Evolutionary conservation across 2,329 filamentous ascomycete species (phyloP).

Genomic region (Dothiorella sarmentorum): DNA sequence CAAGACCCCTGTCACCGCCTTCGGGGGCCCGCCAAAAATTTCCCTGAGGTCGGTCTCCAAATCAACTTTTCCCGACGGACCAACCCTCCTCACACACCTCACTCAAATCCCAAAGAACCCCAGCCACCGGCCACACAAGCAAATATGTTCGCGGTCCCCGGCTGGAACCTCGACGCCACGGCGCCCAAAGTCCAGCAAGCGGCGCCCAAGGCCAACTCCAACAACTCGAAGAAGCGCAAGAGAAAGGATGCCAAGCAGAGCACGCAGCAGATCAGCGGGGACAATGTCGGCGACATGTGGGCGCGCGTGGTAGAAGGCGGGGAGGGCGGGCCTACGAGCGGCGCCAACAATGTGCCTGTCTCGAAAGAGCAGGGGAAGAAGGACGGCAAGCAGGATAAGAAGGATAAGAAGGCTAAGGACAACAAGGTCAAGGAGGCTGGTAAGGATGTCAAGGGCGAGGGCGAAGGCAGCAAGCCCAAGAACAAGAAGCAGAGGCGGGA

Average conservation of each 20-base stretch:
- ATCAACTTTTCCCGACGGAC: no score
- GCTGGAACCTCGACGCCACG: constrained; percentile 81
- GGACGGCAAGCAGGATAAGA: constrained; percentile 23
- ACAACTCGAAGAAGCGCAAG: constrained; percentile 43
- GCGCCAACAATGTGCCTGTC: no score
- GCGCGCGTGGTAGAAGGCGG: constrained; percentile 70
- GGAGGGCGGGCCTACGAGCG: constrained; percentile 34
- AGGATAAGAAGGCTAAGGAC: constrained; percentile 22
- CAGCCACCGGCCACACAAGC: constrained; percentile 22
- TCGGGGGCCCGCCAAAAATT: background rate
- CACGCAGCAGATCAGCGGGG: constrained; percentile 55
- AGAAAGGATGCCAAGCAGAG: constrained; percentile 59
- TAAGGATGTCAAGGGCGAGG: background rate
- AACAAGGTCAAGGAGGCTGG: constrained; percentile 22
- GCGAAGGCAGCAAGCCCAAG: constrained; percentile 23
- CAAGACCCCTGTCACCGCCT: background rate
- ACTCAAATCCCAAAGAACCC: background rate
- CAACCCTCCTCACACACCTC: background rate
- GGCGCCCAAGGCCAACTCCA: constrained; percentile 27
- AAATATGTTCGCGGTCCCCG: constrained; percentile 96
- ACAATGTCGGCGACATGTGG: constrained; percentile 76
- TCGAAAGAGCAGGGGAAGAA: no score
- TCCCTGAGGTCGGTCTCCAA: background rate
- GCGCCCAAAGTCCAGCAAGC: constrained; percentile 68
- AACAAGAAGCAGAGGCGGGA: constrained; percentile 24